phyloP scores from a whole-genome alignment of 1,284 basidiomycete genomes.

The Baeospora myosura region DNA sequence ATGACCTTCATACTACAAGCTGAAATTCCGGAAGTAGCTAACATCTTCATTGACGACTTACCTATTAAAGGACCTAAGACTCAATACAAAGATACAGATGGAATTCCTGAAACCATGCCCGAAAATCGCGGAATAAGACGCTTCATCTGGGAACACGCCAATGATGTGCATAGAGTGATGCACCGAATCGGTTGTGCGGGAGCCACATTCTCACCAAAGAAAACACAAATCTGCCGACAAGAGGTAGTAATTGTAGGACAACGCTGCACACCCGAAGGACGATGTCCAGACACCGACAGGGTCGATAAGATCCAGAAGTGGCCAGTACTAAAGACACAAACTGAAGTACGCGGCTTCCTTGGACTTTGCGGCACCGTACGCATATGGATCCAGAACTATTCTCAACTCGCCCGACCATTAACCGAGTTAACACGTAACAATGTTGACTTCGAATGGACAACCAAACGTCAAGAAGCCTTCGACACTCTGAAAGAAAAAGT shows the following conservation, averaged over 20 bases:
- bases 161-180: constrained; percentile 11
- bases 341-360: constrained; percentile 27
- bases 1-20: constrained; percentile 24
- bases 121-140: constrained; percentile 17
- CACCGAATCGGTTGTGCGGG: not conserved
- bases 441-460: constrained; percentile 15
- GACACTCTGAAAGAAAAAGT: constrained; percentile 20
- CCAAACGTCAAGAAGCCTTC: constrained; percentile 17
- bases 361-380: constrained; percentile 22
- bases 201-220: constrained; percentile 4
- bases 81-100: constrained; percentile 9
- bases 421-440: constrained; percentile 16
- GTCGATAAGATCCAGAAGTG: constrained; percentile 13
- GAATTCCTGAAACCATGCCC: constrained; percentile 12
- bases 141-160: constrained; percentile 19
- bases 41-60: constrained; percentile 17
- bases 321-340: constrained; percentile 3
- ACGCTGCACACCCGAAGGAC: constrained; percentile 12
- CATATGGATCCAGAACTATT: constrained; percentile 25
- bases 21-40: constrained; percentile 9
- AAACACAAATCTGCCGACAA: constrained; percentile 8
- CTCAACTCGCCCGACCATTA: constrained; percentile 24
- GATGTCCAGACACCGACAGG: constrained; percentile 10
- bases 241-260: constrained; percentile 10
- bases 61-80: constrained; percentile 10